Evolutionary conservation across 75 land plant genomes (phyloP).

Genomic region (Pinus albicaulis): DNA sequence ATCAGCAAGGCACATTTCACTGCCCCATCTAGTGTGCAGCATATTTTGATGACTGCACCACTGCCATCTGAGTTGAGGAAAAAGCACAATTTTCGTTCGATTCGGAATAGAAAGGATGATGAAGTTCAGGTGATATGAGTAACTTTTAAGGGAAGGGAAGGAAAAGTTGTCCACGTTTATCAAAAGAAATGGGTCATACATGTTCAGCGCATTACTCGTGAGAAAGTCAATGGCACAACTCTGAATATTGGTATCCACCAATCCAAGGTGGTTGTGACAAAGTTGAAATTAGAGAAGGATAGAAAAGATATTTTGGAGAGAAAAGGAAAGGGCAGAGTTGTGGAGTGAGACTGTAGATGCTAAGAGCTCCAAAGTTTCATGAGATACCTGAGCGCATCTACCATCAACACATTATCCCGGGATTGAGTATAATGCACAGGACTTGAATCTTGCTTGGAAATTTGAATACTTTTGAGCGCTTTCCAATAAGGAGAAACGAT

Average conservation of each 20-base stretch:
- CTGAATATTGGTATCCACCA: slow-evolving; percentile 4
- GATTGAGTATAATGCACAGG: no score
- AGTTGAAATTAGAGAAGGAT: slow-evolving; percentile 6
- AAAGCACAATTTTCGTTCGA: slow-evolving; percentile 22
- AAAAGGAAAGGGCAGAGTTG: no score
- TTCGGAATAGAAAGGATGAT: slow-evolving; percentile 33
- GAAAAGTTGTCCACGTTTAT: slow-evolving; percentile 31
- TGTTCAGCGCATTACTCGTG: slow-evolving; percentile 26
- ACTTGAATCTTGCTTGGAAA: no score
- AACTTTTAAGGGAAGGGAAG: slow-evolving; percentile 29
- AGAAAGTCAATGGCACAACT: slow-evolving; percentile 24
- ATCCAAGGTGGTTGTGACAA: slow-evolving; percentile 7
- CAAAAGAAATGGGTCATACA: slow-evolving; percentile 32
- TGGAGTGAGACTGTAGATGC: no score
- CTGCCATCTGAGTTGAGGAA: slow-evolving; percentile 29
- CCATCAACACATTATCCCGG: no score
- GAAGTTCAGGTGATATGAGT: slow-evolving; percentile 32
- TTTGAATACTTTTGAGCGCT: no score
- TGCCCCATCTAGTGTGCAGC: slow-evolving; percentile 30
- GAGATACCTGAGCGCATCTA: no score
- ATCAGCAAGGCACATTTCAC: slow-evolving; percentile 39
- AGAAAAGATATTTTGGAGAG: no score
- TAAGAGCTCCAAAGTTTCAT: no score
- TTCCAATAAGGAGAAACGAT: no score
- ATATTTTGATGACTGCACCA: slow-evolving; percentile 34